Evolutionary conservation across 345 rosid species (phyloP), one percentile per base, ranked within the genome.

Genomic region (Eucalyptus viminalis): DNA sequence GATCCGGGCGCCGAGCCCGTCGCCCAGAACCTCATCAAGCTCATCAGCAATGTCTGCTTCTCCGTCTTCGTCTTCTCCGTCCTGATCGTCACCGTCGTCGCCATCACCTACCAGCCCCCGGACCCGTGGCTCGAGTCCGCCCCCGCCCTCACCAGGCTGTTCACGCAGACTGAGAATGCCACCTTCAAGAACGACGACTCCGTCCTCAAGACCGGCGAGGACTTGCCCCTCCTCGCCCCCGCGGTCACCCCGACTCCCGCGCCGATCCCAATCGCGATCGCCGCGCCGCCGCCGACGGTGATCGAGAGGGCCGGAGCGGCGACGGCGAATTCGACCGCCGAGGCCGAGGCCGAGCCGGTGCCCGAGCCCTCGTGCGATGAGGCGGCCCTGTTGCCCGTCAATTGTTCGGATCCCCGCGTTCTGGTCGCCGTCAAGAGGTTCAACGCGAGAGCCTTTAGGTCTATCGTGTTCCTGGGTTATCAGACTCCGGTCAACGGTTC

Each of bases 61-160:
- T 97, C 99, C 58, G 58, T 53, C 58, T 53, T 53, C 58, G 58
- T 53, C 58, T 53, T 53, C 58, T 53, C 58, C 15, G 99, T 98
- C 76, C 93, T 98, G 86, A 93, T 96, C 11, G 94, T 98, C 90
- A 95, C 97, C 7, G 96, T 94, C 72, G 93, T 97, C 89, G 99
- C 99, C 89, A 93, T 96, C 91, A 97, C 99, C 34, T 97, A 97
- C 91, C 98, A 97, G 90, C 99, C 99, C 10, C 98, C 97, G 88
- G 98, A 97, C 94, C 98, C 99, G 91, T 97, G 98, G 98, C 96
- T 98, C 50, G 96, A 98, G 88, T 95, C 99, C 14, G 98, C 99
- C 89, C 98, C 98, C 2, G 96, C 96, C 24, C 90, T 98, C 19
- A 94, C 98, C 31, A 95, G 93, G 83, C 95, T 98, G 91, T 94